Evolutionary conservation across 306 rosid genomes (phyloP).

Genomic region (Acacia melanoxylon): DNA sequence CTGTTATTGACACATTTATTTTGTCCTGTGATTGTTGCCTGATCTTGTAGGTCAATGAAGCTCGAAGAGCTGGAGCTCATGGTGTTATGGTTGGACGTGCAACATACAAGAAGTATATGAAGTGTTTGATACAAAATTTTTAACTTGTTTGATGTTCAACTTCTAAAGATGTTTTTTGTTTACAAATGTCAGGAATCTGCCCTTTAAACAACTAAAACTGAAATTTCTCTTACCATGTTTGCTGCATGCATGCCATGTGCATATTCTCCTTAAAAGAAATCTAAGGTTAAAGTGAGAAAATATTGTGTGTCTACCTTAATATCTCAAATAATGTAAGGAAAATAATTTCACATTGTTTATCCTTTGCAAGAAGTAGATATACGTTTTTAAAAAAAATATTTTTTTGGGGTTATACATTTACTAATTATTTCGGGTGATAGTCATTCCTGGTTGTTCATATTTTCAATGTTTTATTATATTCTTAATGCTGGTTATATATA

Average conservation of each 20-base stretch:
- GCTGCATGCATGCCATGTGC: not conserved
- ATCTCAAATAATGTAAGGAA: not conserved
- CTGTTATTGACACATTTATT: constrained; percentile 13
- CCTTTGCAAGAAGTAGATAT: constrained; percentile 5
- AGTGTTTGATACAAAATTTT: constrained; percentile 12
- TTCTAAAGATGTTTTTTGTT: constrained; percentile 14
- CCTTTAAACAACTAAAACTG: constrained; percentile 12
- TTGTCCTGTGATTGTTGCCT: constrained; percentile 15
- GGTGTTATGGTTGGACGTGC: constrained; percentile 99
- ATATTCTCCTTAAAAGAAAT: not conserved
- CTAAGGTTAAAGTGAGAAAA: not conserved
- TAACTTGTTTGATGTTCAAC: constrained; percentile 7
- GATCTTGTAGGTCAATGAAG: constrained; percentile 69
- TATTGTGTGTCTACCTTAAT: not conserved
- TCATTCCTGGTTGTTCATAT: not conserved
- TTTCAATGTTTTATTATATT: constrained; percentile 26
- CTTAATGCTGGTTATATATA: constrained; percentile 17
- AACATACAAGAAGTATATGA: constrained; percentile 69
- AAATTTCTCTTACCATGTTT: not conserved
- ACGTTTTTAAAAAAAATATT: not conserved
- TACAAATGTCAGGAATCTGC: not conserved
- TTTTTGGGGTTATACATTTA: not conserved
- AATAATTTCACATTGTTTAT: not conserved
- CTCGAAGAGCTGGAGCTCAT: constrained; percentile 85
- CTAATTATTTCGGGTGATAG: not conserved